Conservation (phyloP, 108 stramenopile genomes). For the Aurantiochytrium sp. region DNA sequence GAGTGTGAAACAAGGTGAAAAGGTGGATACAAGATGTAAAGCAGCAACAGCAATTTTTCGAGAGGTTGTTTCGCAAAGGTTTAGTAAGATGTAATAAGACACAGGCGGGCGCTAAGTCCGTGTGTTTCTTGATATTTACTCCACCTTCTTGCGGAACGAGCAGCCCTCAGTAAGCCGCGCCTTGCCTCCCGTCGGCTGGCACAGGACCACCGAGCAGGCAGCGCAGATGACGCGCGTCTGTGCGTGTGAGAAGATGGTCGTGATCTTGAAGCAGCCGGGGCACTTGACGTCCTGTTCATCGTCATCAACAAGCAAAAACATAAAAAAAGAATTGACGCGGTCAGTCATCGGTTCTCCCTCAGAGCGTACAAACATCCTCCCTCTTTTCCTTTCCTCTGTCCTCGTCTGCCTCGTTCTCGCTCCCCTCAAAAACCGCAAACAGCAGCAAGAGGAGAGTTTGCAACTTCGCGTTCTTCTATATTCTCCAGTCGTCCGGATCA, state of each 20-base stretch:
- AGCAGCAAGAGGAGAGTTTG: too few species aligned
- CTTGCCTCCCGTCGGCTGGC: slow-evolving; percentile 96
- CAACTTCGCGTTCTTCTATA: too few species aligned
- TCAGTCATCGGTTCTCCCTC: not conserved
- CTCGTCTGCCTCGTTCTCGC: too few species aligned
- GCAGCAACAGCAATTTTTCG: too few species aligned
- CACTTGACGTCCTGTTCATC: slow-evolving; percentile 81
- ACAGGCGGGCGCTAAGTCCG: slow-evolving; percentile 3
- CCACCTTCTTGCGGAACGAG: slow-evolving; percentile 97
- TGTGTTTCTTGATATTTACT: slow-evolving; percentile 54
- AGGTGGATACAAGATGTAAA: too few species aligned
- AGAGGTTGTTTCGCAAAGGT: not conserved
- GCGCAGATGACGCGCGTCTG: slow-evolving; percentile 96
- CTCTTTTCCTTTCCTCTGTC: too few species aligned
- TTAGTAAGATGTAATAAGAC: not conserved
- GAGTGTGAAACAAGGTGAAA: too few species aligned
- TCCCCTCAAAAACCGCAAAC: too few species aligned
- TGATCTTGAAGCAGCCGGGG: slow-evolving; percentile 99
- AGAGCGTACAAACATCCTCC: not conserved
- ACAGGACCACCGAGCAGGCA: slow-evolving; percentile 85
- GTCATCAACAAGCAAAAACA: not conserved
- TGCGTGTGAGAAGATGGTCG: slow-evolving; percentile 79
- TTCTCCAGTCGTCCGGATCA: too few species aligned
- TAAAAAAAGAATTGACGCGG: not conserved
- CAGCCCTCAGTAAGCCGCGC: slow-evolving; percentile 97